Percentiles rank a stretch among this genome's conserved stretches.
Conservation (phyloP, 2,329 filamentous ascomycete genomes). For the Trichoderma atrobrunneum region DNA sequence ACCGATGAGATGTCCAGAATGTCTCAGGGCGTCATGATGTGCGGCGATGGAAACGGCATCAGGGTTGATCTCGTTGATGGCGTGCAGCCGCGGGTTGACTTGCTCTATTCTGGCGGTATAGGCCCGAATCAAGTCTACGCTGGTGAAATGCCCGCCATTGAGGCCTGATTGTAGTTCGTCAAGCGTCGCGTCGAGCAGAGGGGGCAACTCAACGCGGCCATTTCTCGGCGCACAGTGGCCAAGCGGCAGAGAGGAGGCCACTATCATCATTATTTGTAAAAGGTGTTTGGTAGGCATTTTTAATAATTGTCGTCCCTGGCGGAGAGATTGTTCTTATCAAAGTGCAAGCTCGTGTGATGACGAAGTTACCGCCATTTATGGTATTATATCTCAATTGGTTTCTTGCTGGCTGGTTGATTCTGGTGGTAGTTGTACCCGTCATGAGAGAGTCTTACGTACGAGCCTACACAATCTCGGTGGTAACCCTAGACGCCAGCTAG, state of each 20-base stretch:
- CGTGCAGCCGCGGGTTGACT: conserved; percentile 28
- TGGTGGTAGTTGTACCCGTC: background rate
- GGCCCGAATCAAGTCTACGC: conserved; percentile 34
- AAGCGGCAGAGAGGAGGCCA: background rate
- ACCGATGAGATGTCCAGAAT: background rate
- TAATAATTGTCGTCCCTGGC: background rate
- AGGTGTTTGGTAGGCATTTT: background rate
- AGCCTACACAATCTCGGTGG: background rate
- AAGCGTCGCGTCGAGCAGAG: conserved; percentile 7
- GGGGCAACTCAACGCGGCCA: background rate
- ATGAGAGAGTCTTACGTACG: background rate
- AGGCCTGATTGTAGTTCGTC: conserved; percentile 25
- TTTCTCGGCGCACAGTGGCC: background rate
- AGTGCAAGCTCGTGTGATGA: background rate
- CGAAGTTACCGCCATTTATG: background rate
- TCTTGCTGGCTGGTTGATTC: background rate
- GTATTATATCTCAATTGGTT: background rate
- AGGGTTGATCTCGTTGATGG: conserved; percentile 35
- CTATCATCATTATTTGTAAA: background rate
- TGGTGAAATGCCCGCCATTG: conserved; percentile 32
- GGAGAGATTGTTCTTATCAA: background rate
- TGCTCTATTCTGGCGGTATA: conserved; percentile 34
- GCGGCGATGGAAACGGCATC: conserved; percentile 33
- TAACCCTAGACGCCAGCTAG: background rate
- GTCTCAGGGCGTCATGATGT: conserved; percentile 10